Percentiles rank a stretch among this genome's conserved stretches.
phyloP scores from a whole-genome alignment of 345 rosid species.

The Cardiospermum halicacabum region DNA sequence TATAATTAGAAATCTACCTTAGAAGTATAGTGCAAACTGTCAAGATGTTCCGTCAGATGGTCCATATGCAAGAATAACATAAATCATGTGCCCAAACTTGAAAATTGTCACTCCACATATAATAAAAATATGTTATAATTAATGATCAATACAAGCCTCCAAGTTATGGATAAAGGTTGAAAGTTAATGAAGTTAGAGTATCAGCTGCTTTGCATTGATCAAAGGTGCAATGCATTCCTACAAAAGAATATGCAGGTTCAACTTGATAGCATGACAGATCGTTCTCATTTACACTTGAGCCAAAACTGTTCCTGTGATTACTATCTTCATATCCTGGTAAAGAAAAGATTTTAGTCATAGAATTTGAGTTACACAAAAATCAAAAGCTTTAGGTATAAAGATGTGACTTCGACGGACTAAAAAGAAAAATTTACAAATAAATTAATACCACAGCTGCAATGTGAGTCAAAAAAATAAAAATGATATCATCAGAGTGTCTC shows the following conservation, averaged over 20 bases:
- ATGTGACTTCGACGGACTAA: no score
- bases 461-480: not conserved
- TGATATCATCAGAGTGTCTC: constrained; percentile 10
- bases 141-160: constrained; percentile 2
- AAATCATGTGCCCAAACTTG: constrained; percentile 95
- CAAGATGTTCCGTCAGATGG: constrained; percentile 83
- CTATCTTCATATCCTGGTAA: constrained; percentile 65
- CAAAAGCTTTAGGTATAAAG: no score
- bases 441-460: no score
- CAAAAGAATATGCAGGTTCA: constrained; percentile 89
- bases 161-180: constrained; percentile 4
- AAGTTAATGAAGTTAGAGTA: constrained; percentile 20
- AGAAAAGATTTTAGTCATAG: no score
- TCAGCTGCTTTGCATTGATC: constrained; percentile 97
- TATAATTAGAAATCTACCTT: no score
- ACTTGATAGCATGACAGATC: constrained; percentile 48
- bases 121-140: constrained; percentile 17
- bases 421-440: no score
- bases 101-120: constrained; percentile 74
- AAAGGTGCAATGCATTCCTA: constrained; percentile 96
- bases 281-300: constrained; percentile 71
- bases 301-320: constrained; percentile 74
- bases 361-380: not conserved
- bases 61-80: constrained; percentile 91
- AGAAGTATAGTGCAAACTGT: constrained; percentile 47